These are phyloP conservation scores for Onygenales sp. DNA, from an alignment of 2,329 filamentous ascomycete genomes.

Conservation along the genomic window DNA sequence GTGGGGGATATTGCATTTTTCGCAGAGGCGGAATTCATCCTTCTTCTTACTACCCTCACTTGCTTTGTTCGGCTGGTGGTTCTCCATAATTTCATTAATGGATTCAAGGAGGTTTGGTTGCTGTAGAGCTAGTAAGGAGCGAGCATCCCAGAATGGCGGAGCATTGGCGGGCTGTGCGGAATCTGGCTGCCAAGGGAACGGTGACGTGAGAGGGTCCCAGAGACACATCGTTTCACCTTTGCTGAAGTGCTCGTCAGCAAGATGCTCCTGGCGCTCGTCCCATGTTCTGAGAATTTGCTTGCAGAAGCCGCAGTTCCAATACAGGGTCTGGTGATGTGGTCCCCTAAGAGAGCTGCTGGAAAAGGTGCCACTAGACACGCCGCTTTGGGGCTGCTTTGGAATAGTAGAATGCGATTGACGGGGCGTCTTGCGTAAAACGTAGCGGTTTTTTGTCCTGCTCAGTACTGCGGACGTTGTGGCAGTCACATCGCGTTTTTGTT, in stretches of 20 bases:
- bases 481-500: neutral
- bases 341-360: neutral
- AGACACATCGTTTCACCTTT: neutral
- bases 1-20: neutral
- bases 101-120: neutral
- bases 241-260: neutral
- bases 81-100: neutral
- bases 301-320: slow-evolving; percentile 9
- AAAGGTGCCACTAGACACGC: neutral
- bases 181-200: neutral
- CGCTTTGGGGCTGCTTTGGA: neutral
- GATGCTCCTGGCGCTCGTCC: slow-evolving; percentile 7
- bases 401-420: neutral
- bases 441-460: neutral
- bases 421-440: neutral
- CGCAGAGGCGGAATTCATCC: neutral
- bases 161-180: neutral
- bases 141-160: neutral
- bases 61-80: neutral
- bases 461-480: neutral
- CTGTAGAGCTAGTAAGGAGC: neutral
- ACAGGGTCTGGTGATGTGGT: neutral
- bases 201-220: slow-evolving; percentile 2
- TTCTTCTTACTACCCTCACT: neutral
- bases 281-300: slow-evolving; percentile 1